phyloP scores from a whole-genome alignment of 192 early-diverging fungal genomes.

The Mortierella antarctica region DNA sequence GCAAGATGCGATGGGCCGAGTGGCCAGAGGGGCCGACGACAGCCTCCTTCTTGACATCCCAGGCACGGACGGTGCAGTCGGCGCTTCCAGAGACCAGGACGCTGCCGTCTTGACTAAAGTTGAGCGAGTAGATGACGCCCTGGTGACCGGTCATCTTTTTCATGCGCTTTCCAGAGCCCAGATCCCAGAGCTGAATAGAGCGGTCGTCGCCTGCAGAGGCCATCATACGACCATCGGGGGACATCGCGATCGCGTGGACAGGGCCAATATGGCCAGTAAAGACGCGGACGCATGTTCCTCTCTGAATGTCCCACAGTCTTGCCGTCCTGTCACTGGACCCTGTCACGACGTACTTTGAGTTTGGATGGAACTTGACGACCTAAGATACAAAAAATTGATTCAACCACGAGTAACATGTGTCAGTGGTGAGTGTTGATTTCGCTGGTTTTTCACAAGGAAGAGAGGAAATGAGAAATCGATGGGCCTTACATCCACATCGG shows the following conservation, averaged over 20 bases:
- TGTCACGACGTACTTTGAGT: conserved; percentile 93
- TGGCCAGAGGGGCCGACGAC: conserved; percentile 3
- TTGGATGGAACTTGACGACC: conserved; percentile 96
- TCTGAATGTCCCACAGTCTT: conserved; percentile 94
- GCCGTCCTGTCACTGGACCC: conserved; percentile 91
- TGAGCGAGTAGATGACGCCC: conserved; percentile 83
- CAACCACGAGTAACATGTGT: too few relatives aligned
- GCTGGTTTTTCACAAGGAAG: background rate
- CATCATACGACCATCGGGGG: conserved; percentile 91
- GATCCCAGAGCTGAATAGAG: conserved; percentile 90
- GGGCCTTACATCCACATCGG: conserved; percentile 91
- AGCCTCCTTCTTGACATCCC: conserved; percentile 80
- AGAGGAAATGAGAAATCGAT: background rate
- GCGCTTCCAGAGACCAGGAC: conserved; percentile 87
- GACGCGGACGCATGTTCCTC: conserved; percentile 88
- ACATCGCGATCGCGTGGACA: conserved; percentile 87
- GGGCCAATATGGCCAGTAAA: conserved; percentile 89
- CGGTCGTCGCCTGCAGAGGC: conserved; percentile 92
- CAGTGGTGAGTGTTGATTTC: background rate
- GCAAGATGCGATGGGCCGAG: conserved; percentile 27
- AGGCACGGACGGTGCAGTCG: conserved; percentile 90
- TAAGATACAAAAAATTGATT: conserved; percentile 23
- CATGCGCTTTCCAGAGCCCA: conserved; percentile 84
- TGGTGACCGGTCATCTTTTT: conserved; percentile 90
- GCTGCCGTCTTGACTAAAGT: conserved; percentile 84